Conservation (phyloP, 768 basidiomycete species). For the Russula olivacea region DNA sequence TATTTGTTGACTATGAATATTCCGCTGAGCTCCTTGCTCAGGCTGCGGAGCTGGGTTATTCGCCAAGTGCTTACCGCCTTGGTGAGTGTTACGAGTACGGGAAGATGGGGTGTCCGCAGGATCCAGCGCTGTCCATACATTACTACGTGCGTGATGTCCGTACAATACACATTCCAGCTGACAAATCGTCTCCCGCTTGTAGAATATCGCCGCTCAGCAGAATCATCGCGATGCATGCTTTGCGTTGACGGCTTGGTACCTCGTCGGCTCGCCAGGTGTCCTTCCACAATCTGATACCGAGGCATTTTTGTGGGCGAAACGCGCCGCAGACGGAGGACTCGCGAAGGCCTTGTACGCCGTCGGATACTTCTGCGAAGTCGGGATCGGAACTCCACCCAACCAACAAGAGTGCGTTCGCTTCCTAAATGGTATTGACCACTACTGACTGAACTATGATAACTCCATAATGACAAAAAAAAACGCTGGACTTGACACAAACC, state of each 20-base stretch:
- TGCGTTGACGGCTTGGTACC: constrained; percentile 97
- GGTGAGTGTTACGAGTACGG: constrained; percentile 99
- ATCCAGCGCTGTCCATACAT: constrained; percentile 94
- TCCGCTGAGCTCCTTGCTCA: constrained; percentile 91
- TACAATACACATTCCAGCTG: background rate
- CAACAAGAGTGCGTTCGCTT: constrained; percentile 51
- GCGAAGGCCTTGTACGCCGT: constrained; percentile 97
- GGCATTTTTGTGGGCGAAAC: constrained; percentile 95
- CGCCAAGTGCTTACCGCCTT: constrained; percentile 89
- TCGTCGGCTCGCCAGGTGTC: constrained; percentile 96
- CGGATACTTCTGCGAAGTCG: constrained; percentile 96
- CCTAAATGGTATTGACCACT: background rate
- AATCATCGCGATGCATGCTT: constrained; percentile 96
- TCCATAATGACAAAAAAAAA: background rate
- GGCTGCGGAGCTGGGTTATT: constrained; percentile 92
- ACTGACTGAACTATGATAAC: background rate
- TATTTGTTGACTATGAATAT: constrained; percentile 96
- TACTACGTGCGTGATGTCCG: constrained; percentile 77
- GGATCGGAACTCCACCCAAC: constrained; percentile 72
- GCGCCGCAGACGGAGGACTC: constrained; percentile 86
- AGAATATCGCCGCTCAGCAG: constrained; percentile 99
- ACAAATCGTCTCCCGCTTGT: background rate
- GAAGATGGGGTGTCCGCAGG: constrained; percentile 96
- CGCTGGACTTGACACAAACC: background rate
- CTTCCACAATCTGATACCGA: constrained; percentile 98